These are phyloP conservation scores for Coemansia sp. DNA, from an alignment of 192 early-diverging fungal genomes.

Conservation along the genomic window DNA sequence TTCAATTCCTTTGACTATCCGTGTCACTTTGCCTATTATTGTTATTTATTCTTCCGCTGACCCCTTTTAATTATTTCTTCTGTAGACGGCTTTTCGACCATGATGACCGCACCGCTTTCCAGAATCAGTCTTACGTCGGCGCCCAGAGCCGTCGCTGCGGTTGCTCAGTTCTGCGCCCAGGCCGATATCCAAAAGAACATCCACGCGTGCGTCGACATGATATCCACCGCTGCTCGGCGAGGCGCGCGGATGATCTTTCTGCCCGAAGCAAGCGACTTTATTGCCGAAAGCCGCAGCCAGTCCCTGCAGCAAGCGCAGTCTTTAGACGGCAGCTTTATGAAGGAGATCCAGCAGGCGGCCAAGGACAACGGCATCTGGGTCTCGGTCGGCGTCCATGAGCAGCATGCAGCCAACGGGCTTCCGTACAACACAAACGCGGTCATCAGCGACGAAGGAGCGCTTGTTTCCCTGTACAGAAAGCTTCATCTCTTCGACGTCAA, in stretches of 20 bases:
- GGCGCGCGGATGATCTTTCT: slow-evolving; percentile 75
- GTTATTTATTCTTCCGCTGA: too few species aligned
- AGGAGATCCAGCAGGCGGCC: slow-evolving; percentile 59
- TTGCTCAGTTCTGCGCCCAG: slow-evolving; percentile 72
- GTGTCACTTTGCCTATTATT: neutral
- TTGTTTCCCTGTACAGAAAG: slow-evolving; percentile 65
- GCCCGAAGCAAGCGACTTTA: slow-evolving; percentile 82
- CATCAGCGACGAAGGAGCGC: slow-evolving; percentile 57
- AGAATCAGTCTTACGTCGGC: slow-evolving; percentile 23
- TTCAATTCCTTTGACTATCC: too few species aligned
- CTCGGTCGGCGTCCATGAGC: slow-evolving; percentile 78
- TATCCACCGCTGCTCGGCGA: slow-evolving; percentile 55
- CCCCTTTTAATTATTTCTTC: neutral
- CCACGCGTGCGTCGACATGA: slow-evolving; percentile 59
- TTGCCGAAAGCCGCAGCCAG: slow-evolving; percentile 57
- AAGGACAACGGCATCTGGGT: slow-evolving; percentile 62
- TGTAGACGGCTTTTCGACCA: slow-evolving; percentile 38
- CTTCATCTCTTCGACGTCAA: slow-evolving; percentile 79
- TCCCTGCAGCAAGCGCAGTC: slow-evolving; percentile 53
- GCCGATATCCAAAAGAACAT: slow-evolving; percentile 58
- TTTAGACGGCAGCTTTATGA: slow-evolving; percentile 57
- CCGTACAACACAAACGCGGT: slow-evolving; percentile 71
- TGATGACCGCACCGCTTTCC: slow-evolving; percentile 38
- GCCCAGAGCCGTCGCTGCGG: slow-evolving; percentile 54
- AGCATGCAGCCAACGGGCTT: slow-evolving; percentile 15